Conservation (phyloP, 2,329 filamentous ascomycete genomes). For the Tolypocladium ovalisporum region DNA sequence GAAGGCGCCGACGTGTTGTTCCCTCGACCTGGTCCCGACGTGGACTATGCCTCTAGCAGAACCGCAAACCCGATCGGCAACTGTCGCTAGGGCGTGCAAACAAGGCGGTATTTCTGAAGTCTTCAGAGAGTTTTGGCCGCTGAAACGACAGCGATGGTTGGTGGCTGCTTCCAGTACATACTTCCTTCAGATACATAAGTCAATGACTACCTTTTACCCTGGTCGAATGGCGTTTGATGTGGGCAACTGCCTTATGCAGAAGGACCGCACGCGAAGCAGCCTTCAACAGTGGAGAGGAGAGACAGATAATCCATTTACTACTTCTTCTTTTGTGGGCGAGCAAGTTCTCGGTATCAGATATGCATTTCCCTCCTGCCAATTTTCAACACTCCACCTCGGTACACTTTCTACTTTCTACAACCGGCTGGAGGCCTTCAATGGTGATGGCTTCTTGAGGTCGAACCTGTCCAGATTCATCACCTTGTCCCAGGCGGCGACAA, state of each 20-base stretch:
- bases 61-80: neutral
- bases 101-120: neutral
- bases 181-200: no score
- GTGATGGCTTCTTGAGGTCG: constrained; percentile 31
- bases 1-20: neutral
- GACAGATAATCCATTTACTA: neutral
- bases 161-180: no score
- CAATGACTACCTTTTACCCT: no score
- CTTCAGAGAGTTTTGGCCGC: neutral
- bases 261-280: no score
- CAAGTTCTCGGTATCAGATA: neutral
- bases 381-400: neutral
- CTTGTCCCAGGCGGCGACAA: constrained; percentile 62
- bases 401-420: constrained; percentile 1
- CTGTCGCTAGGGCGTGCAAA: neutral
- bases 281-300: neutral
- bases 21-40: neutral
- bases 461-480: constrained; percentile 65
- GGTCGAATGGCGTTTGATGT: no score
- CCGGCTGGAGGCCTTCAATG: constrained; percentile 8
- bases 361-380: neutral
- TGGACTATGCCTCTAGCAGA: neutral
- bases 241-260: no score
- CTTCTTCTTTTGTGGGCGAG: neutral
- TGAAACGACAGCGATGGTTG: neutral